Conservation (phyloP, 148 eudicot genomes). For the Rhododendron molle region DNA sequence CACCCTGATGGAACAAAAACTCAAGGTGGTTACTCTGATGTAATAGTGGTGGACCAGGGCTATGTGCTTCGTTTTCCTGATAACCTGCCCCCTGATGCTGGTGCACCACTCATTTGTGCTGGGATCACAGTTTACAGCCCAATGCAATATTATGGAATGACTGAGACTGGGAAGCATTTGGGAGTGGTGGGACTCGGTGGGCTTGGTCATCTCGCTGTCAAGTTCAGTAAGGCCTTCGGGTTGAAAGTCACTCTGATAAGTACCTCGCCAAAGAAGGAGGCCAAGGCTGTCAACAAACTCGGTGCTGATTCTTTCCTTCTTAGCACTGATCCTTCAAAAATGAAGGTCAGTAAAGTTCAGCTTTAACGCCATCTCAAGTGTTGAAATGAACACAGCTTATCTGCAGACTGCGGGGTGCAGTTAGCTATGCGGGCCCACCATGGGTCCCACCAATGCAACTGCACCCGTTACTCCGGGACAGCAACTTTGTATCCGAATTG, state of each 20-base stretch:
- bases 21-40: slow-evolving; percentile 61
- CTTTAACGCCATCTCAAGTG: not conserved
- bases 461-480: not conserved
- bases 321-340: slow-evolving; percentile 45
- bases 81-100: slow-evolving; percentile 42
- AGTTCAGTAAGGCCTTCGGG: slow-evolving; percentile 74
- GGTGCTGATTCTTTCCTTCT: slow-evolving; percentile 64
- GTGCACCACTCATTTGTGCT: slow-evolving; percentile 40
- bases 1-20: slow-evolving; percentile 48
- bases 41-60: slow-evolving; percentile 49
- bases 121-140: slow-evolving; percentile 52
- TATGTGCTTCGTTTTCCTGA: slow-evolving; percentile 57
- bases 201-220: slow-evolving; percentile 73
- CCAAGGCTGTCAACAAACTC: slow-evolving; percentile 50
- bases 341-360: slow-evolving; percentile 40
- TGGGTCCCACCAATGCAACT: not conserved
- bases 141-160: slow-evolving; percentile 67
- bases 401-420: not conserved
- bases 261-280: slow-evolving; percentile 48
- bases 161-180: slow-evolving; percentile 55
- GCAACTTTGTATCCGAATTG: not conserved
- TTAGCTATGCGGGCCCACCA: not conserved
- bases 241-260: slow-evolving; percentile 65
- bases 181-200: slow-evolving; percentile 85
- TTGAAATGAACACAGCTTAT: not conserved